Base-by-base conservation (phyloP, 2,329 filamentous ascomycete genomes). In the Diaporthe batatas region DNA sequence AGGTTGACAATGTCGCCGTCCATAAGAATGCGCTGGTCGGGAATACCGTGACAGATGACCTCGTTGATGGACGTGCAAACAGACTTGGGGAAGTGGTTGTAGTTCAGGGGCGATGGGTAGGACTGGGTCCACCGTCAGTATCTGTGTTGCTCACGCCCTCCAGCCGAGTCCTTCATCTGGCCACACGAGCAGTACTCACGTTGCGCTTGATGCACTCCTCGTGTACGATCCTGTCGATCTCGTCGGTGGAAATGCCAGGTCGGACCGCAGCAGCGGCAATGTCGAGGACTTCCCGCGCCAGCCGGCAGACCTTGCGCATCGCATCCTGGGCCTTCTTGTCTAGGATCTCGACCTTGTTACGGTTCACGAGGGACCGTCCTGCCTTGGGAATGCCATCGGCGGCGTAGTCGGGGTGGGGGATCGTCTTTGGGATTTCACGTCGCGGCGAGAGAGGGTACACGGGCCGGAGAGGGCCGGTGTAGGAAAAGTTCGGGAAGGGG, bases 1-100 rank as follows among this genome's bases (percentile, higher is more conserved):
- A 99, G 95, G 85, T 99, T 99, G 79, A 99, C 86, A 76, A 99
- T 98, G 79, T 99, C 96, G 75, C 96, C 96, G 77, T 99, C 96
- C 75, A 94, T 84, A 1, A 99, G 88, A 10, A 93, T 87, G 71
- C 96, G 91, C 81, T 97, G 91, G 80, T 99, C 96, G 21, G 96
- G 96, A 76, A 99, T 99, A 69, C 96, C 96, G 86, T 99, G 96
- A 86, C 96, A 99, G 82, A 99, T 98, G 76, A 98, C 93, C 84
- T 99, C 96, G 86, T 99, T 99, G 65, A 94, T 85, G 3, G 96
- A 98, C 3, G 96, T 98, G 84, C 96, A 99, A 75, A 98, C 94
- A 0, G 96, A 99, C 85, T 99, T 99, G 76, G 96, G 96, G 84
- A 98, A 99, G 83, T 95, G 88, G 86, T 94, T 93, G 85, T 98